phyloP scores from a whole-genome alignment of 164 flowering plant species.

The Macadamia tetraphylla region DNA sequence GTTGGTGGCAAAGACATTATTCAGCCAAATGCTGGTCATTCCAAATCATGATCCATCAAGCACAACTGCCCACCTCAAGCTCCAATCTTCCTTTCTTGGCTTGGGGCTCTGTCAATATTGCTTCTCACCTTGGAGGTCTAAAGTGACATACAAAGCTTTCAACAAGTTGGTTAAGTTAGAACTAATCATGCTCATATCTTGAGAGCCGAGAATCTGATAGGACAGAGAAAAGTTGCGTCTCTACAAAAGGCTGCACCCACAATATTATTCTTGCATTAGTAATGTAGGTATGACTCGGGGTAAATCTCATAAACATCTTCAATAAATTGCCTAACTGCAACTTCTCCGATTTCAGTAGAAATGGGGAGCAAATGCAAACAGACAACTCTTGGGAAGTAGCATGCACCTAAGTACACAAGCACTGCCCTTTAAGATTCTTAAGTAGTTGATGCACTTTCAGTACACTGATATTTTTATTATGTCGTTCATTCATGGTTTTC shows the following conservation, averaged over 20 bases:
- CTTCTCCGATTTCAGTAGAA: neutral
- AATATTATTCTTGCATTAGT: neutral
- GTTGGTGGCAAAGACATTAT: neutral
- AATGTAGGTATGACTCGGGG: neutral
- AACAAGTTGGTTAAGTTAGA: conserved; percentile 16
- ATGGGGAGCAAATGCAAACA: too few relatives aligned
- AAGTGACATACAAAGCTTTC: neutral
- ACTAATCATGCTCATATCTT: conserved; percentile 43
- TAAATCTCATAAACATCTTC: too few relatives aligned
- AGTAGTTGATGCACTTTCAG: too few relatives aligned
- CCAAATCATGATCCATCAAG: neutral
- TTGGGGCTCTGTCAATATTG: neutral
- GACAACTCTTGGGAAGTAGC: neutral
- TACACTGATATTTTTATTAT: too few relatives aligned
- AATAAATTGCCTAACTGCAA: too few relatives aligned
- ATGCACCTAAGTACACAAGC: too few relatives aligned
- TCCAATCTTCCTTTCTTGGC: neutral
- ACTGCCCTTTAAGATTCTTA: too few relatives aligned
- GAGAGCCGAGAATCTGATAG: conserved; percentile 69
- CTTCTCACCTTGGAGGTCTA: conserved; percentile 4
- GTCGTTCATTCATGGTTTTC: too few relatives aligned
- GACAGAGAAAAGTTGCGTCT: conserved; percentile 77
- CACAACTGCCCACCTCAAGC: neutral
- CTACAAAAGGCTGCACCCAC: conserved; percentile 70
- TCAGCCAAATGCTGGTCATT: neutral